Evolutionary conservation across 2,329 filamentous ascomycete species (phyloP).

Genomic region (Nothophoma quercina): DNA sequence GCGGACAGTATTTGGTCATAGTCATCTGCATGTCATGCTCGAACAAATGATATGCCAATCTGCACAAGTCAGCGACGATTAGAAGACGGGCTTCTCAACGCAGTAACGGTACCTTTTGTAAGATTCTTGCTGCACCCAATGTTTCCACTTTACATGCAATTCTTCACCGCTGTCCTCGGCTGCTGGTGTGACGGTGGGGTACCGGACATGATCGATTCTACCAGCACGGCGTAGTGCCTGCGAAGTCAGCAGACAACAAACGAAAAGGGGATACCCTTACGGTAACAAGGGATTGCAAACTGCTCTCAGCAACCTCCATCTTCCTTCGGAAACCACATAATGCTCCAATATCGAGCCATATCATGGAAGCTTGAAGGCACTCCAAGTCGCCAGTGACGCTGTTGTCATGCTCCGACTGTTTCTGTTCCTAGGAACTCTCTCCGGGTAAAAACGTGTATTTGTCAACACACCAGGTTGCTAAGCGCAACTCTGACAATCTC

Average conservation of each 20-base stretch:
- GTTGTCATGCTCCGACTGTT: slow-evolving; percentile 35
- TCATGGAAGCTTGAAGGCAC: slow-evolving; percentile 59
- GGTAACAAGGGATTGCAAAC: slow-evolving; percentile 60
- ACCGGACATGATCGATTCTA: slow-evolving; percentile 63
- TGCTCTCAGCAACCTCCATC: slow-evolving; percentile 65
- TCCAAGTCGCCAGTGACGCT: slow-evolving; percentile 55
- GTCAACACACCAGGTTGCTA: slow-evolving; percentile 20
- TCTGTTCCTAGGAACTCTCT: background rate
- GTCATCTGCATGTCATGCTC: slow-evolving; percentile 35
- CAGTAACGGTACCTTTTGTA: slow-evolving; percentile 65
- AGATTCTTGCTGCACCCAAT: slow-evolving; percentile 69
- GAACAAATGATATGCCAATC: slow-evolving; percentile 30
- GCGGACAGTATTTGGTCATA: slow-evolving; percentile 45
- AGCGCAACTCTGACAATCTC: slow-evolving; percentile 43
- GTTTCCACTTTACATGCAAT: slow-evolving; percentile 69
- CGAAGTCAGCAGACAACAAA: background rate
- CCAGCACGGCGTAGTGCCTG: slow-evolving; percentile 61
- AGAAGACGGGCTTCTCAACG: slow-evolving; percentile 54
- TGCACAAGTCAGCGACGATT: slow-evolving; percentile 1
- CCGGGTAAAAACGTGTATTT: background rate
- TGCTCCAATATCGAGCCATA: slow-evolving; percentile 61
- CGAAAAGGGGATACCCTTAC: background rate
- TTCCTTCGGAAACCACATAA: slow-evolving; percentile 65
- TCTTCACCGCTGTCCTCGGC: slow-evolving; percentile 59
- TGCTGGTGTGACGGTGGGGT: slow-evolving; percentile 58